Evolutionary conservation across 345 rosid genomes (phyloP).

Genomic region (Pugionium cornutum): DNA sequence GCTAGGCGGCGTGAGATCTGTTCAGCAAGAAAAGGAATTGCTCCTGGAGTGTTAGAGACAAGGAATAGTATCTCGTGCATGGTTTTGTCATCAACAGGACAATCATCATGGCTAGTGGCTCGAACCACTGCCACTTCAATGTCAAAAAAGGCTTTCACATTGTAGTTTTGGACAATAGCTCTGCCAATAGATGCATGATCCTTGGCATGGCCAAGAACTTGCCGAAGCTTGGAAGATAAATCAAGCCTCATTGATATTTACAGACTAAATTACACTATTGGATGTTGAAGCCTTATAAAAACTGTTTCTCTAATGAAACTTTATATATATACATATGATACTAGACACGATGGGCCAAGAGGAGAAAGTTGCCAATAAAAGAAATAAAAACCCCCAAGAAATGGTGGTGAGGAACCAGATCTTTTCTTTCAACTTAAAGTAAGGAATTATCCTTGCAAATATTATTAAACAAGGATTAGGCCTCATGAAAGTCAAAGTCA

Average conservation of each 20-base stretch:
- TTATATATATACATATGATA: constrained; percentile 25
- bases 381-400: constrained; percentile 27
- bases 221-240: constrained; percentile 55
- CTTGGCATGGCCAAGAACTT: constrained; percentile 65
- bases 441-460: constrained; percentile 36
- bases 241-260: constrained; percentile 51
- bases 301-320: constrained; percentile 23
- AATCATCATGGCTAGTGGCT: constrained; percentile 68
- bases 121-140: constrained; percentile 78
- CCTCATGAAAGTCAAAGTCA: constrained; percentile 38
- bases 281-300: constrained; percentile 13
- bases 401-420: constrained; percentile 41
- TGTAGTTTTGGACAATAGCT: constrained; percentile 58
- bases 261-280: constrained; percentile 33
- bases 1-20: constrained; percentile 71
- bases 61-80: constrained; percentile 85
- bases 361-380: constrained; percentile 42
- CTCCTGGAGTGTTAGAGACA: constrained; percentile 62
- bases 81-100: constrained; percentile 65
- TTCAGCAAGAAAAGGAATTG: constrained; percentile 75
- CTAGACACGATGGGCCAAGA: constrained; percentile 25
- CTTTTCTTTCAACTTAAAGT: constrained; percentile 35
- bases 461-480: constrained; percentile 23
- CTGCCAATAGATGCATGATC: constrained; percentile 80
- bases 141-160: constrained; percentile 53